Evolutionary conservation across 108 stramenopile genomes (phyloP).

Genomic region (Aurantiochytrium sp.): DNA sequence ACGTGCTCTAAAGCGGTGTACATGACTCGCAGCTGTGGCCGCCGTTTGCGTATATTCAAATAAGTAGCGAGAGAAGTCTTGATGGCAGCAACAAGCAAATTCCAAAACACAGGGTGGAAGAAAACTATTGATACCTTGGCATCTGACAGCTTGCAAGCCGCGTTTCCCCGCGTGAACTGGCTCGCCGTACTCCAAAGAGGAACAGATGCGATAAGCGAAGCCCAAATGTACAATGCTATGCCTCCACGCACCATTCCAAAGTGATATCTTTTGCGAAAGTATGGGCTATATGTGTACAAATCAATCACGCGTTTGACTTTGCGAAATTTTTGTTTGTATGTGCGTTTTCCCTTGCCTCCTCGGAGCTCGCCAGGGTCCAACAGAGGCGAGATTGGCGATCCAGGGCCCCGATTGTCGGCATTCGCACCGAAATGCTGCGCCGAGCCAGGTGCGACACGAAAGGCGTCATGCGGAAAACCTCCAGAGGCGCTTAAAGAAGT

Average conservation of each 20-base stretch:
- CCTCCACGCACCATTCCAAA: background rate
- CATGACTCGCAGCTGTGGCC: background rate
- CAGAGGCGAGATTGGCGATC: background rate
- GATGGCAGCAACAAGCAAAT: background rate
- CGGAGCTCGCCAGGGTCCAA: background rate
- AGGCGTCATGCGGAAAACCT: background rate
- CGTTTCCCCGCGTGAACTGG: background rate
- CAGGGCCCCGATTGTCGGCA: background rate
- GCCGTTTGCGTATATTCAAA: background rate
- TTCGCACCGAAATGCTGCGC: no score
- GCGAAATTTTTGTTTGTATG: background rate
- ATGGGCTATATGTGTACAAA: conserved; percentile 2
- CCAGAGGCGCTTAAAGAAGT: background rate
- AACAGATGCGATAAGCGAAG: background rate
- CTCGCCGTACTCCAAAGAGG: background rate
- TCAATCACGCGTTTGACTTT: background rate
- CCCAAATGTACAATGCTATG: background rate
- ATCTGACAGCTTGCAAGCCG: background rate
- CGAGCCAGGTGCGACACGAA: no score
- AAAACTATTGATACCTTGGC: background rate
- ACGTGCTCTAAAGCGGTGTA: background rate
- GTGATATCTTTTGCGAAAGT: background rate
- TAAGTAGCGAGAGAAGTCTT: background rate
- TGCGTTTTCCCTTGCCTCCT: background rate
- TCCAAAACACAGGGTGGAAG: background rate